Base-by-base conservation (phyloP, 2,329 filamentous ascomycete genomes). In the Taxawa tesnikishii region DNA sequence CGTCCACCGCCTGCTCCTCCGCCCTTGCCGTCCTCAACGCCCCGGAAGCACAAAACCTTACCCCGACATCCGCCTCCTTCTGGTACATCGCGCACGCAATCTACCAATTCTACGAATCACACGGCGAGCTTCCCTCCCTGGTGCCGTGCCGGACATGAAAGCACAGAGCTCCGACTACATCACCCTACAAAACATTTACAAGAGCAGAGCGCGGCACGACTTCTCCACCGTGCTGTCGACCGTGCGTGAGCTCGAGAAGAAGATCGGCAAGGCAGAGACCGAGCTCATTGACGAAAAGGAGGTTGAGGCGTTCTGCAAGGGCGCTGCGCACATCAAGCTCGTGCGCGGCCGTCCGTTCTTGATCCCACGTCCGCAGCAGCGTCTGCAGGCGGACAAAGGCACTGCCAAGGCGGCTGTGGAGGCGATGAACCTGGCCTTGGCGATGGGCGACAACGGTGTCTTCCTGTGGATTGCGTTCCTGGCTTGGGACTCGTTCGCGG, bases 81-180 rank as follows among this genome's bases (percentile, higher is more conserved):
- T 98, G 92, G 90, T 59, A 87, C 38, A 88, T 94, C 43, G 81
- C 83, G 6, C 69, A 75, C 34, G 87, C 88, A 0, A 67, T 96
- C 34, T 75, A 75, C 38, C 51, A 68, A 13, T 98, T 98, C 55
- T 78, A 88, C 54, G 56, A 70, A 7, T 73, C 73, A 33, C 75
- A 94, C 50, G 61, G 68, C 6, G 68, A 78, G 16, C 67, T 98
- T 4, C 90, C 11, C 65, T 98, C 0, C 79, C 87, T 1, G 92
- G 90, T 9, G 76, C 79, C 3, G 65, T 98, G 2, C 90, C 92
- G 2, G 90, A 98, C 54, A 98, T 98, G 90, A 98, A 98, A 62
- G 85, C 90, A 3, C 74, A 88, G 50, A 94, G 87, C 3, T 74
- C 69, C 34, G 80, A 92, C 40, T 98, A 98, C 60, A 79, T 98